Conservation (phyloP, 768 basidiomycete species). For the Phaeotremella fagi region DNA sequence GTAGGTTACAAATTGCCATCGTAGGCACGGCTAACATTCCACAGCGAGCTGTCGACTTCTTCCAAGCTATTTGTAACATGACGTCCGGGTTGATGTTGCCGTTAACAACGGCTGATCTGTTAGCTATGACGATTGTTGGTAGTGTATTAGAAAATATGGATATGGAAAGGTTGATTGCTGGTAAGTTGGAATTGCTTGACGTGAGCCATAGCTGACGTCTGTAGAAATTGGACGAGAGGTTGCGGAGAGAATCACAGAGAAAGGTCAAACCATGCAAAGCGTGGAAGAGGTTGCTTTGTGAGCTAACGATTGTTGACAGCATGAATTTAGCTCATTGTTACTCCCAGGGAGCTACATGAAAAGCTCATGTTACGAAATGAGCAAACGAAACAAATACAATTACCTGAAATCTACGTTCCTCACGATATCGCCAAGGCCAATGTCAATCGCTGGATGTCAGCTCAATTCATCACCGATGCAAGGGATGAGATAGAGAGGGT, state of each 20-base stretch:
- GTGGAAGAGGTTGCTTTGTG: slow-evolving; percentile 88
- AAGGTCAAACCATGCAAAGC: slow-evolving; percentile 75
- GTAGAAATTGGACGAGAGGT: slow-evolving; percentile 87
- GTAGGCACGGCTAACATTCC: slow-evolving; percentile 97
- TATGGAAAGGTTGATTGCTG: slow-evolving; percentile 88
- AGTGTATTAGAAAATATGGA: slow-evolving; percentile 96
- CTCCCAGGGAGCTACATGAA: slow-evolving; percentile 73
- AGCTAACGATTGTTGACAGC: slow-evolving; percentile 4
- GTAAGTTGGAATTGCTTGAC: slow-evolving; percentile 15
- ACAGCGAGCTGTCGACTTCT: slow-evolving; percentile 66
- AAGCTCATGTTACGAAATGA: slow-evolving; percentile 84
- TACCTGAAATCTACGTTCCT: slow-evolving; percentile 94
- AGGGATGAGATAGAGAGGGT: slow-evolving; percentile 25
- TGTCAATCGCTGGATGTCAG: slow-evolving; percentile 73
- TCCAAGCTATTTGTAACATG: slow-evolving; percentile 83
- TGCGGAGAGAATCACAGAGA: slow-evolving; percentile 71
- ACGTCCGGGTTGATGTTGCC: slow-evolving; percentile 96
- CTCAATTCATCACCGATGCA: slow-evolving; percentile 68
- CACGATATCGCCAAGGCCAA: slow-evolving; percentile 85
- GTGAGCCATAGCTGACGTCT: not conserved
- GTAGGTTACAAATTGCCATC: slow-evolving; percentile 57
- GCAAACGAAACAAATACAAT: slow-evolving; percentile 91
- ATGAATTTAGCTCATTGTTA: not conserved
- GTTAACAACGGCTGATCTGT: slow-evolving; percentile 86
- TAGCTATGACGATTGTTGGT: slow-evolving; percentile 89